These are phyloP conservation scores for Mycena alexandri DNA, from an alignment of 768 basidiomycete species.

Conservation along the genomic window DNA sequence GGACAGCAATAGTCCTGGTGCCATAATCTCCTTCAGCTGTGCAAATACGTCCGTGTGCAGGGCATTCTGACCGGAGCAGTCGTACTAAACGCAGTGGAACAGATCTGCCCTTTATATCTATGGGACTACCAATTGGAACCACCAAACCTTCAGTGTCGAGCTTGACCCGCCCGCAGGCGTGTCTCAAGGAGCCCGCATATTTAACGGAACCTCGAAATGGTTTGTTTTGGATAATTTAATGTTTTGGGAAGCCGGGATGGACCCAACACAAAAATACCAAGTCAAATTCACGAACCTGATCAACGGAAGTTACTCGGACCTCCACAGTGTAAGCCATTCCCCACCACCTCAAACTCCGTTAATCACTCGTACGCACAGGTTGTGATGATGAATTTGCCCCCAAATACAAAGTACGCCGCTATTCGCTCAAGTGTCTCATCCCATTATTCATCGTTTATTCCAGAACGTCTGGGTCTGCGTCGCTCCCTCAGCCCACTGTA, in stretches of 20 bases:
- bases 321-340: conserved; percentile 25
- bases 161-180: conserved; percentile 35
- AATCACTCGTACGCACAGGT: conserved; percentile 7
- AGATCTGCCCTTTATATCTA: conserved; percentile 38
- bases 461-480: conserved; percentile 15
- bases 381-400: conserved; percentile 35
- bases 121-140: conserved; percentile 37
- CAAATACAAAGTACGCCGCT: conserved; percentile 1
- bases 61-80: neutral
- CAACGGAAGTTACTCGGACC: conserved; percentile 25
- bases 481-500: neutral
- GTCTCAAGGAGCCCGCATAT: conserved; percentile 31
- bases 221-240: conserved; percentile 37
- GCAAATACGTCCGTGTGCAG: conserved; percentile 30
- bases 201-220: conserved; percentile 42
- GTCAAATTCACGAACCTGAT: conserved; percentile 35
- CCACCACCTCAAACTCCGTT: no score
- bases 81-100: neutral
- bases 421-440: neutral
- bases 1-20: conserved; percentile 28
- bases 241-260: conserved; percentile 39
- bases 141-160: conserved; percentile 35
- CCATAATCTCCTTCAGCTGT: conserved; percentile 31
- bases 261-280: conserved; percentile 32
- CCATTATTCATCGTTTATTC: neutral